Conservation (phyloP, 495 filamentous ascomycete genomes). For the Penicillium desertorum region DNA sequence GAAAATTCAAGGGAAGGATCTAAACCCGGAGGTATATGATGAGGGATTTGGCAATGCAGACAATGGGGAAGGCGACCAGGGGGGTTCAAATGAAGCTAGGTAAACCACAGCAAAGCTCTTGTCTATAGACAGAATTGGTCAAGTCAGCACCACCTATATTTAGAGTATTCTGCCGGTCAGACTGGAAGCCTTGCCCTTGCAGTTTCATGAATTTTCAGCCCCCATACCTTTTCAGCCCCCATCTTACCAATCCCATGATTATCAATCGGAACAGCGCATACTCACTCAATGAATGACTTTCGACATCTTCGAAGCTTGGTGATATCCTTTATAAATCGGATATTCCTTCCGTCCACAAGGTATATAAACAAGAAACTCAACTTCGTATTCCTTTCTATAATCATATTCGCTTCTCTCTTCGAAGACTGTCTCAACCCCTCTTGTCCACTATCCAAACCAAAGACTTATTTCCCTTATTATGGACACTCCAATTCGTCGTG, state of each 20-base stretch:
- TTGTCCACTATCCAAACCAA: not conserved
- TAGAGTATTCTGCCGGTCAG: not conserved
- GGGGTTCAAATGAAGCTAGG: not conserved
- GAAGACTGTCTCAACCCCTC: not conserved
- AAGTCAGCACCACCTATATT: not conserved
- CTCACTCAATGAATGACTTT: not conserved
- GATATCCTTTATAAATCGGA: too few relatives aligned
- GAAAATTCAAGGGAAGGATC: slow-evolving; percentile 24
- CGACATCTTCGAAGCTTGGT: not conserved
- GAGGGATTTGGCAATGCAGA: slow-evolving; percentile 20
- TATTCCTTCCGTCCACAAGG: not conserved
- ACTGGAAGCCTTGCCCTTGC: not conserved
- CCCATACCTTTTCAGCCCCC: not conserved
- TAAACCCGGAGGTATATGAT: slow-evolving; percentile 33
- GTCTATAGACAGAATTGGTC: not conserved
- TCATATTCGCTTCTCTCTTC: not conserved
- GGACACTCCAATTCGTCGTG: slow-evolving; percentile 27
- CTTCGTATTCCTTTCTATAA: not conserved
- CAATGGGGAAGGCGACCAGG: not conserved
- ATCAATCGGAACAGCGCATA: slow-evolving; percentile 6
- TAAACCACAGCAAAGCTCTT: not conserved
- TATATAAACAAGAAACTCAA: not conserved
- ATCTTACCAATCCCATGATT: slow-evolving; percentile 15
- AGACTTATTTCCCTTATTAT: slow-evolving; percentile 1
- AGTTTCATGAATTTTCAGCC: not conserved